These are phyloP conservation scores for Salix caprea DNA, from an alignment of 345 rosid genomes.

Conservation along the genomic window DNA sequence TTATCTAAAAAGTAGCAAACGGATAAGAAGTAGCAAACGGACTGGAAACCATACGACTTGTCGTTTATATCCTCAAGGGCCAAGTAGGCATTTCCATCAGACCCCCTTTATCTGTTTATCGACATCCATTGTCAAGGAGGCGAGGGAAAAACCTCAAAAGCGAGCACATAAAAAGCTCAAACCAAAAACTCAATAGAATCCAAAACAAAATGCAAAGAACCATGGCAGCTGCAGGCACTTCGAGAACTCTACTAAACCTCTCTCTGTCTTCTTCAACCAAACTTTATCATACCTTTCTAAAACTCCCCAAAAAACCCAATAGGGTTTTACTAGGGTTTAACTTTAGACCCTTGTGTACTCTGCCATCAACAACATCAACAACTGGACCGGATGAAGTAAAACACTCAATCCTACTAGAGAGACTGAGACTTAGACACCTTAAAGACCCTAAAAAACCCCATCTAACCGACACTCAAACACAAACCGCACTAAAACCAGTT, in stretches of 20 bases:
- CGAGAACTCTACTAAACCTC: constrained; percentile 13
- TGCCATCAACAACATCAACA: constrained; percentile 25
- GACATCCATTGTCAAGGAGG: too few relatives aligned
- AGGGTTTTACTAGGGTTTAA: constrained; percentile 46
- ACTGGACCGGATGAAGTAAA: constrained; percentile 33
- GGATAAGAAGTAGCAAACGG: too few relatives aligned
- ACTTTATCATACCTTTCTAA: constrained; percentile 13
- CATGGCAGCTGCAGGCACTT: constrained; percentile 21
- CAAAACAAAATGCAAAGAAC: constrained; percentile 1
- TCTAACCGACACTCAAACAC: constrained; percentile 22
- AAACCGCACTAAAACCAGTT: neutral
- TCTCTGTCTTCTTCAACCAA: constrained; percentile 11
- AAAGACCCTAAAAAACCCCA: constrained; percentile 44
- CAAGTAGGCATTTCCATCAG: too few relatives aligned
- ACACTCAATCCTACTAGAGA: constrained; percentile 75
- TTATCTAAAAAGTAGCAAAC: too few relatives aligned
- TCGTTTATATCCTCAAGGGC: too few relatives aligned
- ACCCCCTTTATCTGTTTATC: neutral
- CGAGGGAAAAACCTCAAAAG: neutral
- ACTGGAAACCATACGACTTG: too few relatives aligned
- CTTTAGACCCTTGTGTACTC: constrained; percentile 43
- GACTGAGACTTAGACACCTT: constrained; percentile 67
- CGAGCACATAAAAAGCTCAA: neutral
- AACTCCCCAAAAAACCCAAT: constrained; percentile 36
- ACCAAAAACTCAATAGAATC: neutral